Evolutionary conservation across 2,329 filamentous ascomycete species (phyloP), one percentile per base, ranked within the genome.

Genomic region (Paraconiothyrium sp.): DNA sequence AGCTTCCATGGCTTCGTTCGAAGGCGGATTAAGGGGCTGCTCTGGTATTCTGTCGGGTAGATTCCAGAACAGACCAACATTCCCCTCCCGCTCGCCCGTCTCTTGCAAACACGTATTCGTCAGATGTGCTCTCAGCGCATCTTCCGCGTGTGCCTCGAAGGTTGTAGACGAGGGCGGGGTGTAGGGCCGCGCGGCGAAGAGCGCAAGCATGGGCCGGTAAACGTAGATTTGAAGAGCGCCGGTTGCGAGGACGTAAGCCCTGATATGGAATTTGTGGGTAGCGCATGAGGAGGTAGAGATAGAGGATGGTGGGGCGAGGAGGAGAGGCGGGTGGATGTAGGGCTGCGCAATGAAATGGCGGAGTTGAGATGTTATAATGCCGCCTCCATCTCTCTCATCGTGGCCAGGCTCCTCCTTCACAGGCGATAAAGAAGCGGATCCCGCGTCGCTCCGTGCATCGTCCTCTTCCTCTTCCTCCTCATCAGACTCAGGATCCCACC

Each of bases 331-430:
- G 77, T 97, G 88, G 71, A 99, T 94, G 79, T 99, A 99, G 0
- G 93, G 92, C 79, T 99, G 95, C 5, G 91, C 94, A 72, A 98
- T 89, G 81, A 99, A 99, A 81, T 99, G 94, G 61, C 95, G 91
- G 54, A 99, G 89, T 75, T 97, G 93, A 0, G 92, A 95, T 3
- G 94, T 92, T 59, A 92, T 90, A 67, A 97, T 91, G 69, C 83
- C 84, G 13, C 70, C 73, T 3, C 78, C 71, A 37, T 82, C 77
- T 10, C 67, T 70, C n/a, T 73, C 69, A 10, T 77, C 69, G 49
- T 75, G 69, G 11, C 4, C 75, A 68, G 7, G 84, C 81, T 64
- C 69, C 69, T 3, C 73, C 71, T 5, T 67, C 62, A 0, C 64
- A 72, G 8, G 78, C 75, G 1, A 75, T 75, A 11, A 16, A 4